Evolutionary conservation across 1,284 basidiomycete species (phyloP).

Genomic region (Puccinia triticina): DNA sequence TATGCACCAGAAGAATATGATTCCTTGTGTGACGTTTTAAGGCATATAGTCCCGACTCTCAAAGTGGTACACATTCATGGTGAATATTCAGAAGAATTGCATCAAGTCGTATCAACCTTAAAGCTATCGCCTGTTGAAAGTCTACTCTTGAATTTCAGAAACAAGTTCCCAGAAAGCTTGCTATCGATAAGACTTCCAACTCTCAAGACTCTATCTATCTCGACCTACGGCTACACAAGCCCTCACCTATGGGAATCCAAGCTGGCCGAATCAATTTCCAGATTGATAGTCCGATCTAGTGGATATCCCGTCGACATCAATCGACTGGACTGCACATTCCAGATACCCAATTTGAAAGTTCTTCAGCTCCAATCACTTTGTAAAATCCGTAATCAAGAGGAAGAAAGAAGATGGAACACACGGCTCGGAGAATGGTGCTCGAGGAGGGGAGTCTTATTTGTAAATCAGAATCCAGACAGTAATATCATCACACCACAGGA

Average conservation of each 20-base stretch:
- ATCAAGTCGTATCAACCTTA: slow-evolving; percentile 19
- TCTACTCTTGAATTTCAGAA: slow-evolving; percentile 25
- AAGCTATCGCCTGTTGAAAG: slow-evolving; percentile 22
- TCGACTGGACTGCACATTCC: not conserved
- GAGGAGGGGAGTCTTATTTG: slow-evolving; percentile 4
- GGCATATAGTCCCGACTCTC: slow-evolving; percentile 24
- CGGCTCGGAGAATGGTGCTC: slow-evolving; percentile 27
- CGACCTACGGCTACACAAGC: slow-evolving; percentile 32
- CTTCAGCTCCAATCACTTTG: slow-evolving; percentile 39
- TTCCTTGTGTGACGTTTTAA: slow-evolving; percentile 12
- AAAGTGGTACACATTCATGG: slow-evolving; percentile 34
- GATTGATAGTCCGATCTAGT: slow-evolving; percentile 31
- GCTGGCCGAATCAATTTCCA: not conserved
- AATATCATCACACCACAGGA: slow-evolving; percentile 25
- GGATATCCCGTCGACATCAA: slow-evolving; percentile 18
- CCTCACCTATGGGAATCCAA: slow-evolving; percentile 17
- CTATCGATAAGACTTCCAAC: slow-evolving; percentile 3
- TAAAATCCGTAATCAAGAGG: slow-evolving; percentile 14
- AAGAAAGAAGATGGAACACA: not conserved
- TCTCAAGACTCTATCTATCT: slow-evolving; percentile 30
- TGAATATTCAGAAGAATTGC: slow-evolving; percentile 27
- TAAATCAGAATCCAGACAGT: not conserved
- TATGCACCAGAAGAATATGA: slow-evolving; percentile 32
- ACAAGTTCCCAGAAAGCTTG: slow-evolving; percentile 36
- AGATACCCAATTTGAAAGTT: slow-evolving; percentile 26